Evolutionary conservation across 202 grass and related monocot species (phyloP).

Genomic region (Bolboschoenoplectus hybrid): DNA sequence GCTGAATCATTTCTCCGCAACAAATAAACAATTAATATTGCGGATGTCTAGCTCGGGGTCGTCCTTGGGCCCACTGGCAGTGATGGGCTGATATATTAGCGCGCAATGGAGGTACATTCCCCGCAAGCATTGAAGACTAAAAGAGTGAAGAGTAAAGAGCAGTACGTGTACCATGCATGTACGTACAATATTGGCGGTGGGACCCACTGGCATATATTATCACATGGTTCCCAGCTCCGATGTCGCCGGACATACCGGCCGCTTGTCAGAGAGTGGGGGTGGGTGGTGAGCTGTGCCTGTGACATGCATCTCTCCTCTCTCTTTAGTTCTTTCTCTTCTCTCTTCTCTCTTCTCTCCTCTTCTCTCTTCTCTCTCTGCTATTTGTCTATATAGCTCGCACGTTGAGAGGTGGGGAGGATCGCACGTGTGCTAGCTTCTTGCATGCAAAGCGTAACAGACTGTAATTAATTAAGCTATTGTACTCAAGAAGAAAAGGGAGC

Average conservation of each 20-base stretch:
- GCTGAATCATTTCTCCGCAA: neutral
- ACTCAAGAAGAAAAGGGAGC: neutral
- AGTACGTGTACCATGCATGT: neutral
- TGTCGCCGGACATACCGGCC: constrained; percentile 55
- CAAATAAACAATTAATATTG: neutral
- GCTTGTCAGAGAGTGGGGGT: constrained; percentile 48
- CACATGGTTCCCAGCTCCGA: constrained; percentile 49
- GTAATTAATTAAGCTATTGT: neutral
- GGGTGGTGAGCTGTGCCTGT: constrained; percentile 36
- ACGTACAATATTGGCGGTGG: neutral
- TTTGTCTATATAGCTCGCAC: neutral
- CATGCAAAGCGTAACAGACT: no score
- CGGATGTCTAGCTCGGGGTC: neutral
- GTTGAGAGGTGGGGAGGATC: constrained; percentile 20
- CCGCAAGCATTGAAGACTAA: no score
- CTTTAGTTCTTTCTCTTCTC: neutral
- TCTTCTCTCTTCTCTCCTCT: neutral
- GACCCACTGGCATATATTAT: neutral
- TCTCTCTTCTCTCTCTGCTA: neutral
- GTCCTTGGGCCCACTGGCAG: neutral
- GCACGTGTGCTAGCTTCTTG: constrained; percentile 35
- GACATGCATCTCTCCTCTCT: neutral
- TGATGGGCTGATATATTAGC: neutral
- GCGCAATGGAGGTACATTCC: no score
- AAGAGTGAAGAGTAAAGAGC: neutral